Base-by-base conservation (phyloP, 164 flowering plant genomes). In the Euptelea pleiosperma region DNA sequence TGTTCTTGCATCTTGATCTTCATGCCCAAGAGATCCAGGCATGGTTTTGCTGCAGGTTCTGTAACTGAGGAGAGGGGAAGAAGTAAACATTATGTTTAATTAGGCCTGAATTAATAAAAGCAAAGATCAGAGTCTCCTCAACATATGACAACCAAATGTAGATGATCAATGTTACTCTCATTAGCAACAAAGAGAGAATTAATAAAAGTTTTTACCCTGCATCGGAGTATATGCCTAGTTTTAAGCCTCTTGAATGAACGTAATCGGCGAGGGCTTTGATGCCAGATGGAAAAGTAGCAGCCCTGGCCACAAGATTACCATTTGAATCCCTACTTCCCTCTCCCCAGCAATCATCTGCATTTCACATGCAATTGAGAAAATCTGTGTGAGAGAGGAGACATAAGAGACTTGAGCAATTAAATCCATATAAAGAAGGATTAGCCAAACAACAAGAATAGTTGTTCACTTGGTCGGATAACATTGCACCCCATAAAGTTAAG, bases 311-410 rank as follows among this genome's bases (percentile, higher is more conserved):
- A 10, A 80, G 61, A 66, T 75, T 70, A 26, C 84, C 84, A 28
- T 49, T 46, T 35, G 44, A 8, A 16, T 69, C 68, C 36, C 73
- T 63, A 24, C 12, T 64, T 3, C 4, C 45, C 39, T 64, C 82
- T 28, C 68, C 87, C 87, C 82, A 79, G 60, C 87, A 79, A 62
- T 79, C 87, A 75, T 82, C 87, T 82, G 57, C 11, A 2, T 7
- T 3, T 12, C 29, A 18, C 16, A 33, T 5, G n/a, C 52, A 34
- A 31, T 16, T 18, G 1, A 48, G 15, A 6, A 1, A 7, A 26
- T 4, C 19, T 31, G 4, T 19, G 31, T 28, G n/a, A 28, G 36
- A 33, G 2, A 52, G 5, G 30, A 37, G 30, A n/a, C 15, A 28
- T 18, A 18, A 33, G n/a, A n/a, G n/a, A n/a, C n/a, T n/a, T n/a